A percentile compares a stretch with the other conserved stretches of the same genome.
Conservation (phyloP, 1,284 basidiomycete species). For the Rhodotorula sp. region DNA sequence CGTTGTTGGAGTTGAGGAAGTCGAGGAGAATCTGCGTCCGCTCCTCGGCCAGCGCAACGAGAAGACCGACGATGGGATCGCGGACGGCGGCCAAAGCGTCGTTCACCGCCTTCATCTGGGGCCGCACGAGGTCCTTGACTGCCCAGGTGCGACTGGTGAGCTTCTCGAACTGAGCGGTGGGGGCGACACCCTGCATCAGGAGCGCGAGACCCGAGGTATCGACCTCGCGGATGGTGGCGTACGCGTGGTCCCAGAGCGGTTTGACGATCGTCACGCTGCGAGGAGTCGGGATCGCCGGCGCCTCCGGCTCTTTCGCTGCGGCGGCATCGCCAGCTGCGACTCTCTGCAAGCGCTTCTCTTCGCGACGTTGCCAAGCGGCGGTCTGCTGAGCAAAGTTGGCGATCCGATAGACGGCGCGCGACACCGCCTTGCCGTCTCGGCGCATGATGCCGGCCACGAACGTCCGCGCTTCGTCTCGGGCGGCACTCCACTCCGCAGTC, state of each 20-base stretch:
- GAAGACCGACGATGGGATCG: conserved; percentile 23
- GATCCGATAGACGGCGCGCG: conserved; percentile 28
- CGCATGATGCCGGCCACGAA: conserved; percentile 26
- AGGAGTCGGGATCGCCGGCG: conserved; percentile 21
- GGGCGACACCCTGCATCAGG: conserved; percentile 60
- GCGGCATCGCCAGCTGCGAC: conserved; percentile 13
- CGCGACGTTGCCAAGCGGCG: conserved; percentile 10
- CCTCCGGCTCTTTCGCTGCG: conserved; percentile 9
- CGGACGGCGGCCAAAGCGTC: conserved; percentile 23
- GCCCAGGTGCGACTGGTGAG: conserved; percentile 55
- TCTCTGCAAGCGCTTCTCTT: conserved; percentile 16
- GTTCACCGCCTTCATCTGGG: conserved; percentile 39
- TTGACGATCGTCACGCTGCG: conserved; percentile 51
- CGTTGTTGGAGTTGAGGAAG: conserved; percentile 17
- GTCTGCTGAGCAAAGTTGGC: conserved; percentile 18
- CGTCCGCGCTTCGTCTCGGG: conserved; percentile 8
- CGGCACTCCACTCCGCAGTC: conserved; percentile 23
- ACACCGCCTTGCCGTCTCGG: conserved; percentile 26
- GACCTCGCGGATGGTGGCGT: conserved; percentile 59
- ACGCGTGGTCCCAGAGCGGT: conserved; percentile 67
- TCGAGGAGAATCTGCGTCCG: conserved; percentile 15
- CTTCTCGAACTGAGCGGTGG: conserved; percentile 64
- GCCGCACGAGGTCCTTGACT: conserved; percentile 42
- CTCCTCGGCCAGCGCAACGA: conserved; percentile 37
- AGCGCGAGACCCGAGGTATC: conserved; percentile 61